These are phyloP conservation scores for Lobosporangium transversale DNA, from an alignment of 192 early-diverging fungal genomes.

Conservation along the genomic window DNA sequence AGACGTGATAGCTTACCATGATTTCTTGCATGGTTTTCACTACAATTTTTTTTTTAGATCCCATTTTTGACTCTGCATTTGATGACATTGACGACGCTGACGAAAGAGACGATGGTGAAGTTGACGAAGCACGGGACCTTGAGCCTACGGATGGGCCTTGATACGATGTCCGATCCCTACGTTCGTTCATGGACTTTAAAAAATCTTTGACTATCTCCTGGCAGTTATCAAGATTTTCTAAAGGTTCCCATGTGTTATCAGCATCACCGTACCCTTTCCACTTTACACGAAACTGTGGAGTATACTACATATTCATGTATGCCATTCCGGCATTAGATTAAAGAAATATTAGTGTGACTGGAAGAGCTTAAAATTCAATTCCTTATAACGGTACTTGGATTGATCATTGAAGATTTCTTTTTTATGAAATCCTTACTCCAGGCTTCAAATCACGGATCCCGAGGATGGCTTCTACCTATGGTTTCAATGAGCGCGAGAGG, in stretches of 20 bases:
- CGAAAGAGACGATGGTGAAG: not conserved
- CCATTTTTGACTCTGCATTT: not conserved
- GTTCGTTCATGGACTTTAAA: not conserved
- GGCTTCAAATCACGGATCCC: conserved; percentile 4
- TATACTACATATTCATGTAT: not conserved
- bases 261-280: conserved; percentile 61
- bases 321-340: not conserved
- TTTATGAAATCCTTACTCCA: not conserved
- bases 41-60: not conserved
- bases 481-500: not conserved
- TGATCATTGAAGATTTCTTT: too few relatives aligned
- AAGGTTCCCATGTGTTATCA: conserved; percentile 67
- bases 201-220: conserved; percentile 14
- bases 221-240: conserved; percentile 58
- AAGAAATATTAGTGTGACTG: not conserved
- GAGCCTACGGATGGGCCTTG: not conserved
- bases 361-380: not conserved
- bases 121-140: not conserved
- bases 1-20: not conserved
- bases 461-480: conserved; percentile 13
- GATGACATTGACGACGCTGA: not conserved
- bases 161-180: too few relatives aligned
- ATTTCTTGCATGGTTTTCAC: not conserved
- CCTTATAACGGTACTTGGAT: too few relatives aligned
- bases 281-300: conserved; percentile 57